Evolutionary conservation across 805 yeast genomes (phyloP), one percentile per base, ranked within the genome.

Genomic region (Wickerhamomyces alni): DNA sequence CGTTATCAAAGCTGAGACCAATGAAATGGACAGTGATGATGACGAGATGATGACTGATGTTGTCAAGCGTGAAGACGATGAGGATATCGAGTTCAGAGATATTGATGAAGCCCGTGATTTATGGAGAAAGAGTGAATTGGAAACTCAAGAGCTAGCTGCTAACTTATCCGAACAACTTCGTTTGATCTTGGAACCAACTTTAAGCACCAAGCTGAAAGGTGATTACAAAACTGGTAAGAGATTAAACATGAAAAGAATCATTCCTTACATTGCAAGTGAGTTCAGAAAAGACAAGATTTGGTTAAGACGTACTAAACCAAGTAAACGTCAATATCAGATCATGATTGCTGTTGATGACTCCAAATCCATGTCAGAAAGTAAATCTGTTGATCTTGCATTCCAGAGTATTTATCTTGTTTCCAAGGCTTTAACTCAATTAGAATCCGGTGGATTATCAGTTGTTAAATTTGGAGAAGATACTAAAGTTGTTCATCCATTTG

Each of bases 321-420:
- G 95, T 50, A 93, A 93, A 68, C 80, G 99, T 55, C 93, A 89
- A 59, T 93, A 93, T 61, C 99, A 93, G 67, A 86, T 93, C 46
- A 86, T 94, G 96, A 84, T 93, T 48, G 89, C 99, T 1, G 84
- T 93, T 35, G 99, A 93, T 66, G 96, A 93, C 59, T 93, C 99
- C 24, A 88, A 87, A 61, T 91, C 98, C 1, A 93, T 93, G 99
- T 79, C 89, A 41, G 98, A 91, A 61, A 83, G 96, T 18, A 79
- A 82, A 48, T 81, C 94, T 28, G 91, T 87, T 15, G 87, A 86
- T 48, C 70, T 93, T 43, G 98, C 99, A 0, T 88, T 88, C 75
- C 91, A 93, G 55, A 82, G 95, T 57, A 85, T 93, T 54, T 91
- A 97, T 8, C 70, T 93, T 33, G 98, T 93, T 2, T 81, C 96